phyloP scores from a whole-genome alignment of 257 asterid species.

The Solanum stenotomum region DNA sequence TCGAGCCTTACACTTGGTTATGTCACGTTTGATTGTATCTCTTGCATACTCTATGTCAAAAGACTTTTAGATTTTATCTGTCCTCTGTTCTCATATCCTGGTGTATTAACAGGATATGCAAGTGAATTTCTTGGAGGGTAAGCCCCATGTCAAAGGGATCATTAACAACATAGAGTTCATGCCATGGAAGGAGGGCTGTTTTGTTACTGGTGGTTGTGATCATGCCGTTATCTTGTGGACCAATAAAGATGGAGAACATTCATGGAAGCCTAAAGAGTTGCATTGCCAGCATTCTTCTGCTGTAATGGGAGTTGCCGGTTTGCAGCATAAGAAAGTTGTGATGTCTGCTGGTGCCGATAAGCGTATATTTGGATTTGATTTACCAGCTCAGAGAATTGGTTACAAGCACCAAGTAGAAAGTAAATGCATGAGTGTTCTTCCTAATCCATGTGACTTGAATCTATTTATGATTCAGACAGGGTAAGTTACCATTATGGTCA shows the following conservation, averaged over 20 bases:
- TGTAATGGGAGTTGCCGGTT: slow-evolving; percentile 90
- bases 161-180: slow-evolving; percentile 76
- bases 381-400: slow-evolving; percentile 39
- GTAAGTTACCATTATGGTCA: slow-evolving; percentile 22
- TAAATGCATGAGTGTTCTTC: slow-evolving; percentile 90
- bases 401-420: slow-evolving; percentile 69
- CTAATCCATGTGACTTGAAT: slow-evolving; percentile 85
- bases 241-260: slow-evolving; percentile 46
- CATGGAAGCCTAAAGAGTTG: slow-evolving; percentile 57
- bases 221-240: slow-evolving; percentile 84
- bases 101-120: slow-evolving; percentile 32
- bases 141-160: slow-evolving; percentile 76
- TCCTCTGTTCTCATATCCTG: neutral
- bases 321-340: slow-evolving; percentile 63
- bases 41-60: neutral
- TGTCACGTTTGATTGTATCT: neutral
- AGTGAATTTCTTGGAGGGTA: slow-evolving; percentile 51
- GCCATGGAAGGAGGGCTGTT: slow-evolving; percentile 79
- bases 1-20: neutral
- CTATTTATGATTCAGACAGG: slow-evolving; percentile 95
- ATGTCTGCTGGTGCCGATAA: slow-evolving; percentile 88
- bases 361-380: slow-evolving; percentile 60
- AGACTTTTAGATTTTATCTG: neutral
- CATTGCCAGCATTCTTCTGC: slow-evolving; percentile 80
- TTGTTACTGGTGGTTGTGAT: slow-evolving; percentile 87